Conservation (phyloP, 345 rosid species). For the Jatropha curcas region DNA sequence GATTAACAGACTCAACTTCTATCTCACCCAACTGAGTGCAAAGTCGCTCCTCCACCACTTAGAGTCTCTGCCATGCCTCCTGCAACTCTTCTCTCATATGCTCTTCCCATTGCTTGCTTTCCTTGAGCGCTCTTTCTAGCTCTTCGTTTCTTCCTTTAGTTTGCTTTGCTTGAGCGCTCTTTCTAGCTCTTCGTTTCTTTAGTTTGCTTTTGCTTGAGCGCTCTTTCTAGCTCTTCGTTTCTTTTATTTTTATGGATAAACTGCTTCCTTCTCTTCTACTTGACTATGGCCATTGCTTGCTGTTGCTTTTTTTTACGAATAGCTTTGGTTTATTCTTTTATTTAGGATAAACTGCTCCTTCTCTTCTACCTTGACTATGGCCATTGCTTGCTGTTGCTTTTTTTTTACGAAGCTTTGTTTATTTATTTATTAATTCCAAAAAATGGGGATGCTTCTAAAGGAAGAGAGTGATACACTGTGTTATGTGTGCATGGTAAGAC, state of each 20-base stretch:
- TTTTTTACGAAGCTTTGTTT: background rate
- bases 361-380: slow-evolving; percentile 2
- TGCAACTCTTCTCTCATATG: slow-evolving; percentile 54
- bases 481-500: too few species aligned
- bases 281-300: too few species aligned
- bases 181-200: too few species aligned
- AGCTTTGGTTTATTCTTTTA: too few species aligned
- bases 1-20: slow-evolving; percentile 72
- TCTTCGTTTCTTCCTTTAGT: slow-evolving; percentile 64
- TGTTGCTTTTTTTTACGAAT: too few species aligned
- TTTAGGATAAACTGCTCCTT: slow-evolving; percentile 26
- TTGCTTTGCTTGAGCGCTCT: too few species aligned
- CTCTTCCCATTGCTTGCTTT: slow-evolving; percentile 53
- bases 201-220: too few species aligned
- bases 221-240: too few species aligned
- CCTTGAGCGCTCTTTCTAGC: slow-evolving; percentile 52
- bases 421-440: background rate
- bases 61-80: slow-evolving; percentile 47
- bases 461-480: too few species aligned
- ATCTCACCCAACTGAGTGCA: slow-evolving; percentile 84
- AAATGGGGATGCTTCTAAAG: background rate
- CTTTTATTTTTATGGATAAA: too few species aligned
- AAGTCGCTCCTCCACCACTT: slow-evolving; percentile 79
- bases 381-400: background rate
- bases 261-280: too few species aligned